Percentiles rank a stretch among this genome's conserved stretches.
Evolutionary conservation across 371 early-diverging fungal genomes (phyloP).

Genomic region (Umbelopsis sp.): DNA sequence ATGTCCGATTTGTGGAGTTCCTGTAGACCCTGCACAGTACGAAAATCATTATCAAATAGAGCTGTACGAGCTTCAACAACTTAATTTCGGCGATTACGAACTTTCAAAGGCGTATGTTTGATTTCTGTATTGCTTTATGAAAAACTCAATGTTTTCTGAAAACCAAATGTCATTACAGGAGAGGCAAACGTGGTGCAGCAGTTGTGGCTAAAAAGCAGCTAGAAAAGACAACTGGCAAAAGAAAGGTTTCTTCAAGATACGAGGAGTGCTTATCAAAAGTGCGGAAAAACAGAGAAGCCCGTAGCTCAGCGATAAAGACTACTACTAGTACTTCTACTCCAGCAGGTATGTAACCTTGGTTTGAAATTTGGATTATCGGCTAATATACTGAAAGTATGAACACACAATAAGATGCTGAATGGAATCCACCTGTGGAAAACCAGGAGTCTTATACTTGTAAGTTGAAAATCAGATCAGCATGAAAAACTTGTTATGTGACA

Average conservation of each 20-base stretch:
- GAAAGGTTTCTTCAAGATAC: conserved; percentile 40
- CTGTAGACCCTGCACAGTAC: conserved; percentile 53
- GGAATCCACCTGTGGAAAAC: neutral
- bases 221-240: conserved; percentile 41
- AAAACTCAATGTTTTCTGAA: neutral
- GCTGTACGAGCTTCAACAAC: conserved; percentile 45
- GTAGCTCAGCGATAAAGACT: conserved; percentile 29
- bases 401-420: conserved; percentile 23
- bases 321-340: neutral
- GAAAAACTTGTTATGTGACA: neutral
- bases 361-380: conserved; percentile 18
- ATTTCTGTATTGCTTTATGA: neutral
- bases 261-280: conserved; percentile 52
- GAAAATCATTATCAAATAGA: conserved; percentile 59
- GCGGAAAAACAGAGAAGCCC: conserved; percentile 35
- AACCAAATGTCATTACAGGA: conserved; percentile 22
- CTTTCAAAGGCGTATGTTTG: conserved; percentile 1
- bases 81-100: conserved; percentile 32
- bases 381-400: conserved; percentile 18
- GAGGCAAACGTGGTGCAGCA: conserved; percentile 65
- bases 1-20: conserved; percentile 62
- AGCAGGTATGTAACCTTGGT: conserved; percentile 14
- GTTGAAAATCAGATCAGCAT: neutral
- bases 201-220: conserved; percentile 55
- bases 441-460: neutral